Evolutionary conservation across 1,284 basidiomycete genomes (phyloP), one percentile per base, ranked within the genome.

Genomic region (Irpex sp.): DNA sequence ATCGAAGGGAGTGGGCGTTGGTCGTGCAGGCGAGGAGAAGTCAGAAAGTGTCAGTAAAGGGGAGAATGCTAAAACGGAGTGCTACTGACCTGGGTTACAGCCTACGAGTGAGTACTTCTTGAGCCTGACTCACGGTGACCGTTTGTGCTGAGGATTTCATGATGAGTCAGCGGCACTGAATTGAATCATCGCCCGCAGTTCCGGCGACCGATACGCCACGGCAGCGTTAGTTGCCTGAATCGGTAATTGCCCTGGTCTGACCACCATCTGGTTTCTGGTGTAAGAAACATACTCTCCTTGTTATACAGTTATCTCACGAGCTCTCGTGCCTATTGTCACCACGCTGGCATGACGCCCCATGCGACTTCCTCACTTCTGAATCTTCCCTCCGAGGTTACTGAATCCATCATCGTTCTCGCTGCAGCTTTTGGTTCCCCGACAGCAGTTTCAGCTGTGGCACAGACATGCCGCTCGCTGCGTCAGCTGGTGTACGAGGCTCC

Each of bases 311-410:
- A 9, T 9, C 48, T 16, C 9, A 9, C 48, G 48, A 16, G 9
- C 3, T 49, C 5, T 9, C 14, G 48, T 49, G 14, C 2, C 16
- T 42, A 42, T 49, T 19, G 48, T 18, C 48, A 9, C 48, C 21
- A 16, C 18, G 10, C 12, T 21, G 18, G 3, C 52, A 54, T 54
- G 52, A 18, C 52, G 14, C 10, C 16, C 52, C 36, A 39, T 12
- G 10, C 37, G 12, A 12, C 8, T 16, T 60, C 61, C 5, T 47
- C 54, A 42, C 39, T 73, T 45, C 56, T 53, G 2, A 55, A 65
- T 3, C 66, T 76, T 16, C 78, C 72, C 6, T 63, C 67, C 10
- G 82, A 84, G 63, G 60, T 85, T 23, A 66, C 78, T 23, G 82
- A 85, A 64, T 66, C 74, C 42, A 72, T 78, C 19, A 64, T 84